These are phyloP conservation scores for Aspergillus spinulosporus DNA, from an alignment of 2,329 filamentous ascomycete genomes.

Conservation along the genomic window DNA sequence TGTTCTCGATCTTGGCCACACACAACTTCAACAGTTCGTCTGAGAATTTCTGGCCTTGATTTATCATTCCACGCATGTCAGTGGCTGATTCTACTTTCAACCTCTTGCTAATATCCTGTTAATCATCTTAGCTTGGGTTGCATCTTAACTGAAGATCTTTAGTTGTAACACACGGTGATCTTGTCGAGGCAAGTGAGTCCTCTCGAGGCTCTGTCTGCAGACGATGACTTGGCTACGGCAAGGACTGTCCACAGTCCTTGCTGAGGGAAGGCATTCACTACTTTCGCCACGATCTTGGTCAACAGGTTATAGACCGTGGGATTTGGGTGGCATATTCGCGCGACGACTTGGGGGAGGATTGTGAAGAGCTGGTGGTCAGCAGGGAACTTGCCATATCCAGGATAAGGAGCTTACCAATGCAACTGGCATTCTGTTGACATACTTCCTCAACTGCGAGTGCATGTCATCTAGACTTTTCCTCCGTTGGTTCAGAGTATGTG, in stretches of 20 bases:
- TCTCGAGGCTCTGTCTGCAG: constrained; percentile 64
- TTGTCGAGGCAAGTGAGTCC: constrained; percentile 49
- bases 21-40: constrained; percentile 80
- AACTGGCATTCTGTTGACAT: constrained; percentile 58
- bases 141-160: not conserved
- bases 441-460: constrained; percentile 76
- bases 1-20: constrained; percentile 71
- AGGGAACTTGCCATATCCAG: constrained; percentile 12
- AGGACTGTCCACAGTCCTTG: constrained; percentile 91
- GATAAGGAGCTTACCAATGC: constrained; percentile 39
- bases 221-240: constrained; percentile 78
- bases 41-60: constrained; percentile 77
- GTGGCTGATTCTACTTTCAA: constrained; percentile 40
- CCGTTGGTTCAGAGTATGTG: constrained; percentile 51
- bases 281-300: constrained; percentile 76
- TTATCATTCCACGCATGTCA: constrained; percentile 71
- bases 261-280: constrained; percentile 82
- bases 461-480: constrained; percentile 67
- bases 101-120: constrained; percentile 54
- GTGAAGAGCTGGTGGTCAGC: constrained; percentile 48
- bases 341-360: constrained; percentile 87
- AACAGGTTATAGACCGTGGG: constrained; percentile 73
- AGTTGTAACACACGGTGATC: constrained; percentile 35
- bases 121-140: constrained; percentile 15
- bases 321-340: constrained; percentile 89